Evolutionary conservation across 768 basidiomycete species (phyloP), one percentile per base, ranked within the genome.

Genomic region (Lactarius sanguifluus): DNA sequence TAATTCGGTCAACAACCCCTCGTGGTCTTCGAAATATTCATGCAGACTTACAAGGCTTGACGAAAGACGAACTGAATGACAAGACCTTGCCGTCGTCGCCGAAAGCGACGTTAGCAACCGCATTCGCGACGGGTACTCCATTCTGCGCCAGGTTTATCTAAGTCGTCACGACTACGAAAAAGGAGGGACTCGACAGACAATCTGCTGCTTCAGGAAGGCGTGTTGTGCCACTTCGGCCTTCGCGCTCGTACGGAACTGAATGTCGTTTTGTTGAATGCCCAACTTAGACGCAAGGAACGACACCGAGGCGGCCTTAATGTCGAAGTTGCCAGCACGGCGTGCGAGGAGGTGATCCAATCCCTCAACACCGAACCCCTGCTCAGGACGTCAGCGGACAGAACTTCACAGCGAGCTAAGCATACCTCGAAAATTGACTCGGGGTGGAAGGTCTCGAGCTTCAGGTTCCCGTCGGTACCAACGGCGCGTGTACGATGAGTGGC

Each of bases 41-140:
- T n/a, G 30, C 10, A 23, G 13, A 71, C 77, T 23, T 66, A 81
- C 81, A 73, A 1, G 80, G 75, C 63, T 79, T 78, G n/a, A 82
- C 76, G 68, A 84, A 83, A 0, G 80, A 83, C 10, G 79, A 79
- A 28, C 82, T 79, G 64, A 82, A 80, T 1, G 81, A 74, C 65
- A 77, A 68, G 34, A 80, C 79, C 70, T 79, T 79, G 69, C 78
- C 73, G 57, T 75, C 76, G 30, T 77, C 75, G 70, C 77, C 79
- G 72, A 81, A 79, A 3, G 78, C 79, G 23, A 81, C 76, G 64
- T 82, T 81, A 2, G 81, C 81, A 7, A 82, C 81, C 3, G 80
- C 79, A 64, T 79, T 78, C 20, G 75, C 74, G 57, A 79, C 75
- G 1, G 76, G 71, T 18, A 79, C 70, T 23, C 77, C 76, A 61